Evolutionary conservation across 139 green algal species (phyloP).

Genomic region (Chlorella sp.): DNA sequence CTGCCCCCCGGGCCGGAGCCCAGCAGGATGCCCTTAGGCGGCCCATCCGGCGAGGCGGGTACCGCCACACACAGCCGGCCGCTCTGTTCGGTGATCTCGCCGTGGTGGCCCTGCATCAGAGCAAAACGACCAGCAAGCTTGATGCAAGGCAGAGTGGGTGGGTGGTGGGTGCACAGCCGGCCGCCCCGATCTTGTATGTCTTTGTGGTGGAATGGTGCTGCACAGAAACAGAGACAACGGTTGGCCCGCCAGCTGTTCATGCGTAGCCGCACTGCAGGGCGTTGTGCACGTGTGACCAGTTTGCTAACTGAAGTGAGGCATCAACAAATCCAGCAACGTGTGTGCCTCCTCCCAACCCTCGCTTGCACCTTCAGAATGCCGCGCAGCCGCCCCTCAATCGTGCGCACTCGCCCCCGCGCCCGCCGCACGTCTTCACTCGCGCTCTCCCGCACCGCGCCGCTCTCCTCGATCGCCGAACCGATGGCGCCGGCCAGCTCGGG

Average conservation of each 20-base stretch:
- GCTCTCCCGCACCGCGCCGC: conserved; percentile 58
- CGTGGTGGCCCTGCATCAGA: conserved; percentile 41
- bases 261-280: too few relatives aligned
- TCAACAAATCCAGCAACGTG: too few relatives aligned
- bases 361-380: conserved; percentile 69
- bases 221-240: too few relatives aligned
- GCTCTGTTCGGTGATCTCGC: conserved; percentile 73
- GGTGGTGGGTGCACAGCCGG: too few relatives aligned
- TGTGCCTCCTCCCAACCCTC: too few relatives aligned
- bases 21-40: conserved; percentile 70
- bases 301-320: too few relatives aligned
- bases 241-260: too few relatives aligned
- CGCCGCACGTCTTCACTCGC: conserved; percentile 72
- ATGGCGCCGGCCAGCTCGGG: conserved; percentile 37
- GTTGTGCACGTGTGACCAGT: too few relatives aligned
- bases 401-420: conserved; percentile 53
- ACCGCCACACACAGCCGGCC: conserved; percentile 80
- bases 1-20: conserved; percentile 41
- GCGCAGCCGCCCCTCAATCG: conserved; percentile 58
- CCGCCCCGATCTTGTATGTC: too few relatives aligned
- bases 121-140: not conserved
- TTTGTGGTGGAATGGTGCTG: too few relatives aligned
- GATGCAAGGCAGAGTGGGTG: too few relatives aligned
- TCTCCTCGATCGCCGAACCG: conserved; percentile 49
- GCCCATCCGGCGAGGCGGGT: conserved; percentile 24